These are phyloP conservation scores for Leccinum pellstonianum DNA, from an alignment of 768 basidiomycete species.

Conservation along the genomic window DNA sequence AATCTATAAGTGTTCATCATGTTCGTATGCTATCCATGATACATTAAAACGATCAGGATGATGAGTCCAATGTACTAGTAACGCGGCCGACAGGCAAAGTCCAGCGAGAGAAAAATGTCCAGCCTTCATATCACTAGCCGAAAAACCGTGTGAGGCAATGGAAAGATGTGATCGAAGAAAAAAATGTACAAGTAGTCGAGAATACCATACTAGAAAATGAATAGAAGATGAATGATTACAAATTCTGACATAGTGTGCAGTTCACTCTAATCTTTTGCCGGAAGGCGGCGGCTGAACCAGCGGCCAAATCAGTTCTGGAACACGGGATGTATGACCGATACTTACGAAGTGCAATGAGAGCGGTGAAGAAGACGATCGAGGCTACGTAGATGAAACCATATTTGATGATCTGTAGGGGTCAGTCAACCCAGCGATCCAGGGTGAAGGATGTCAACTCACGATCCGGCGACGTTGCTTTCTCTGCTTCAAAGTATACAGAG, in stretches of 20 bases:
- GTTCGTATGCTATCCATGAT: constrained; percentile 25
- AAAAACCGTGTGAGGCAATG: not conserved
- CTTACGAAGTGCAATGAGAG: constrained; percentile 78
- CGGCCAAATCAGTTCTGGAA: not conserved
- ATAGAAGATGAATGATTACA: constrained; percentile 48
- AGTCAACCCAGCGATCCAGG: constrained; percentile 5
- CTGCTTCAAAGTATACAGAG: constrained; percentile 87
- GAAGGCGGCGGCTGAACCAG: constrained; percentile 54
- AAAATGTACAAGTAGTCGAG: constrained; percentile 29
- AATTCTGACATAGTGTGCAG: constrained; percentile 66
- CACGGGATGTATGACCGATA: constrained; percentile 15
- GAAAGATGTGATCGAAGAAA: not conserved
- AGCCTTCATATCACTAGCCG: constrained; percentile 3
- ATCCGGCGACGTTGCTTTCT: constrained; percentile 88
- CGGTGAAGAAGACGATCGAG: constrained; percentile 67
- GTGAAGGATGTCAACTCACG: constrained; percentile 44
- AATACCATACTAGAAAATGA: constrained; percentile 15
- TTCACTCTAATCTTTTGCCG: constrained; percentile 56
- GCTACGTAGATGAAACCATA: constrained; percentile 77
- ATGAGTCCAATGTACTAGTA: constrained; percentile 11
- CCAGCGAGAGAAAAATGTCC: constrained; percentile 14
- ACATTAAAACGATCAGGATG: constrained; percentile 18
- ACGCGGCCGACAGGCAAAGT: not conserved
- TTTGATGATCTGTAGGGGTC: constrained; percentile 62
- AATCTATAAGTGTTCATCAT: constrained; percentile 11